Evolutionary conservation across 1,139 yeast species (phyloP).

Genomic region (Protomyces pachydermus): DNA sequence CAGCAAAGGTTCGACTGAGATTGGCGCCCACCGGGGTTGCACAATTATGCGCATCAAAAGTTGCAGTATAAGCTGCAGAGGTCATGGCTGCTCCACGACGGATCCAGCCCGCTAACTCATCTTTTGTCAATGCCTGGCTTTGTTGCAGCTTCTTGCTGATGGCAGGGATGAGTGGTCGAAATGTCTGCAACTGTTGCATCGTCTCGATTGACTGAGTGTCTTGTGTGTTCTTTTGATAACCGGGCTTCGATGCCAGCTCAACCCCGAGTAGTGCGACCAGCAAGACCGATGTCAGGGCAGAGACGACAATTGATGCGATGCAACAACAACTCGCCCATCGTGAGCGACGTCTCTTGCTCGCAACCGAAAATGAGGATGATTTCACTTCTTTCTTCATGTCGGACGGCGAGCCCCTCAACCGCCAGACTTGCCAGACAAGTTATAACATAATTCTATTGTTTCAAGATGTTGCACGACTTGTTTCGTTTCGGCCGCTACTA

Average conservation of each 20-base stretch:
- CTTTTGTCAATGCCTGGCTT: neutral
- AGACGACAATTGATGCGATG: neutral
- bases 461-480: neutral
- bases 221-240: slow-evolving; percentile 9
- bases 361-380: neutral
- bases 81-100: slow-evolving; percentile 12
- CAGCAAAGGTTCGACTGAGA: neutral
- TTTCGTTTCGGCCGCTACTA: neutral
- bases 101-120: slow-evolving; percentile 8
- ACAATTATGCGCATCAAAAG: slow-evolving; percentile 2
- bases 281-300: neutral
- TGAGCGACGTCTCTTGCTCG: neutral
- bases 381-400: neutral
- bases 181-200: neutral
- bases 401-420: neutral
- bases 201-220: slow-evolving; percentile 7
- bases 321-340: slow-evolving; percentile 4
- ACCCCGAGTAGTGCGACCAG: neutral
- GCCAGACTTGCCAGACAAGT: no score
- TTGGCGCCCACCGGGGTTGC: slow-evolving; percentile 15
- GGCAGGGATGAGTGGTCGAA: neutral
- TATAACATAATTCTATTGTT: neutral
- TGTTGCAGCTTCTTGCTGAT: slow-evolving; percentile 1
- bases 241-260: slow-evolving; percentile 6
- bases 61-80: slow-evolving; percentile 10